Conservation (phyloP, 2,329 filamentous ascomycete species). For the Cladosporium phlei region DNA sequence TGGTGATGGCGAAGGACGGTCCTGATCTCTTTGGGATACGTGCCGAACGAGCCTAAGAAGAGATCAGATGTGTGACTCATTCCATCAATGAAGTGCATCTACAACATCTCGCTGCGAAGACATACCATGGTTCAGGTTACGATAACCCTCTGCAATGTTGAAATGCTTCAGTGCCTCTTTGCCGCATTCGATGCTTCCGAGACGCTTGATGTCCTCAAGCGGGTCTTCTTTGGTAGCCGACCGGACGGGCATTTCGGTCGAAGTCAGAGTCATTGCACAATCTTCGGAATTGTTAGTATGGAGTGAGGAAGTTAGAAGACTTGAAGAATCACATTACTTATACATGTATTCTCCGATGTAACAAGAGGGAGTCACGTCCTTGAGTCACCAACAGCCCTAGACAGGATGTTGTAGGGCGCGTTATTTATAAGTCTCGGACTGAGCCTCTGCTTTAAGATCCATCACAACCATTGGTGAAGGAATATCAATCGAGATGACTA, state of each 20-base stretch:
- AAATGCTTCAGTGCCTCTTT: conserved; percentile 57
- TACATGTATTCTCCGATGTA: not conserved
- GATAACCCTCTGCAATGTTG: conserved; percentile 61
- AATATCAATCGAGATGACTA: not conserved
- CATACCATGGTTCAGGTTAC: conserved; percentile 74
- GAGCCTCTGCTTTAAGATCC: no score
- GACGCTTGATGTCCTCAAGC: conserved; percentile 5
- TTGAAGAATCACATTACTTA: not conserved
- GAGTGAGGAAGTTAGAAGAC: no score
- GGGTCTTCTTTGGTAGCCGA: not conserved
- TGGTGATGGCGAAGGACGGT: conserved; percentile 60
- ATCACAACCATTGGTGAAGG: no score
- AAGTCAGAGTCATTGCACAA: not conserved
- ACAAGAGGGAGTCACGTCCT: not conserved
- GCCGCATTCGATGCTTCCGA: conserved; percentile 28
- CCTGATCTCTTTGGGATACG: conserved; percentile 61
- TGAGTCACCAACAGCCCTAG: conserved; percentile 1
- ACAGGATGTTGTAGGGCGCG: conserved; percentile 4
- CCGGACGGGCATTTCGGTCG: not conserved
- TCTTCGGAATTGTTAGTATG: not conserved
- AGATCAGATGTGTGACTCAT: not conserved
- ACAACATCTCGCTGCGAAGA: not conserved
- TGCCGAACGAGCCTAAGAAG: conserved; percentile 68
- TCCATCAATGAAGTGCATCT: not conserved
- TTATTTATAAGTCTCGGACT: no score